Evolutionary conservation across 495 filamentous ascomycete genomes (phyloP), one percentile per base, ranked within the genome.

Genomic region (Monascus purpureus): DNA sequence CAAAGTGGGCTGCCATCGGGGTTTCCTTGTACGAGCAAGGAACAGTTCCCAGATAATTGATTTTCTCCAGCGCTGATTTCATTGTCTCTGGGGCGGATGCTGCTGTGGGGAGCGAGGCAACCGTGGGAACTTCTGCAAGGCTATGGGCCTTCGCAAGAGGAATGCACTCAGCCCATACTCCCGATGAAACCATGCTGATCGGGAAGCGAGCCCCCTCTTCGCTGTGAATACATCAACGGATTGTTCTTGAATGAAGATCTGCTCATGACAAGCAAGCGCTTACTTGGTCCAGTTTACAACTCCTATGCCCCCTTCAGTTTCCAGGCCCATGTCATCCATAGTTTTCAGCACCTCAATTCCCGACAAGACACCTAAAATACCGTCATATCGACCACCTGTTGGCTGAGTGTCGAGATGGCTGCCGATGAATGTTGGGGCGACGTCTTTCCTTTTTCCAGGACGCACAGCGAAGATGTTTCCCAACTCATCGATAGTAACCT

Each of bases 191-290:
- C 80, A 85, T 85, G 36, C 74, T 80, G 13, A 80, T 69, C 2
- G 82, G 80, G 45, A 86, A 90, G 6, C 82, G 67, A 0, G 80
- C 82, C 1, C 82, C 82, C 49, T 86, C 82, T 47, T 87, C 82
- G 41, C 61, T 68, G 35, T 15, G 6, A 13, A 16, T 6, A 30
- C 16, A 6, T 16, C 18, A 13, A 30, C n/a, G 28, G 7, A 7
- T 25, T 17, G 8, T 29, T 25, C n/a, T n/a, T n/a, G n/a, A n/a
- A n/a, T 15, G 13, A 8, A 9, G 13, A 11, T 24, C 8, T 2
- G 31, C 54, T 38, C 53, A 40, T 29, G 17, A n/a, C 11, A 31
- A 8, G 13, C 20, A 9, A 7, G n/a, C n/a, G 0, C 32, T 42
- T 53, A 67, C 58, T 86, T 87, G 0, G 82, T 87, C 82, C 82